phyloP scores from a whole-genome alignment of 768 basidiomycete species.

The Termitomyces eurrhizus region DNA sequence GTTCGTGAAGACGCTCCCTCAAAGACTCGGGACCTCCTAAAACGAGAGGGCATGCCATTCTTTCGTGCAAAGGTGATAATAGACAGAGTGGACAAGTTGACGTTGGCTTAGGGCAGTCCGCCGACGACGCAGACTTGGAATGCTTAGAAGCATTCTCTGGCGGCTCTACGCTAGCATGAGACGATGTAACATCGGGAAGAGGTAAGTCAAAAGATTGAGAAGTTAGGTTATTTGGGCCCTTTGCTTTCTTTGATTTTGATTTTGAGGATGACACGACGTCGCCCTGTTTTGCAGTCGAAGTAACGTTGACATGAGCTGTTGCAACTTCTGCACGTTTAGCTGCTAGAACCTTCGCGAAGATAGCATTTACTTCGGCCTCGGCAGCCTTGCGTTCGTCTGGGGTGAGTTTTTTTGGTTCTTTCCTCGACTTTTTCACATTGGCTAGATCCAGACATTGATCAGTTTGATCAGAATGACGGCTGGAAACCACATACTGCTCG shows the following conservation, averaged over 20 bases:
- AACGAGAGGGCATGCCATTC: slow-evolving; percentile 47
- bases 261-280: neutral
- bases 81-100: slow-evolving; percentile 43
- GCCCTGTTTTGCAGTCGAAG: neutral
- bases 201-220: neutral
- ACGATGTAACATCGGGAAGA: neutral
- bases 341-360: slow-evolving; percentile 12
- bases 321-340: slow-evolving; percentile 12
- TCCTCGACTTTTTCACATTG: slow-evolving; percentile 2
- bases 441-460: neutral
- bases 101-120: neutral
- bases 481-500: neutral
- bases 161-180: neutral
- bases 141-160: neutral
- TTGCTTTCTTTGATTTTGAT: neutral
- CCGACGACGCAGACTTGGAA: neutral
- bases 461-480: neutral
- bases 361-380: slow-evolving; percentile 15
- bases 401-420: slow-evolving; percentile 5
- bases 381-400: slow-evolving; percentile 11
- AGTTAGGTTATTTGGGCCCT: neutral
- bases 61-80: slow-evolving; percentile 39
- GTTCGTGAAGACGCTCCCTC: slow-evolving; percentile 40
- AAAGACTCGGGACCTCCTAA: slow-evolving; percentile 38
- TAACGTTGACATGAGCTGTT: neutral